Conservation (phyloP, 139 green algal species). For the Mesotaenium endlicherianum region DNA sequence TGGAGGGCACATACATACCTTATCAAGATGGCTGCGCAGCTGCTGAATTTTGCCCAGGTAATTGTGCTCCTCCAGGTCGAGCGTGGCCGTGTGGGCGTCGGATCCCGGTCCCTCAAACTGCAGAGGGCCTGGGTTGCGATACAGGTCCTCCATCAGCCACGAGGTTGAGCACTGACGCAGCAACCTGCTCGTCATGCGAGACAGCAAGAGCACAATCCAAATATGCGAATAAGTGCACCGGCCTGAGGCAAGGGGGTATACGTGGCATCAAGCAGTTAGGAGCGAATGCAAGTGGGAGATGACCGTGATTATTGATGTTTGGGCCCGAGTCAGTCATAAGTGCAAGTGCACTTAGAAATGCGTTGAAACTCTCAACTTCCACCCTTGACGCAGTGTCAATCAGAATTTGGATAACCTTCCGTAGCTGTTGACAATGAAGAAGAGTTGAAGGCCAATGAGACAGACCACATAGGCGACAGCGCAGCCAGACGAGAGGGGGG, state of each 20-base stretch:
- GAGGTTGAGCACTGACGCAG: background rate
- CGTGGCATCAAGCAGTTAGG: background rate
- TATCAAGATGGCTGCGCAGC: background rate
- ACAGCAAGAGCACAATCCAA: background rate
- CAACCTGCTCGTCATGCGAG: constrained; percentile 6
- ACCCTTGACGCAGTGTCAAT: too few relatives aligned
- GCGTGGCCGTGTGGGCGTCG: constrained; percentile 53
- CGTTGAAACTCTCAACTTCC: too few relatives aligned
- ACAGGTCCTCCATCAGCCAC: constrained; percentile 61
- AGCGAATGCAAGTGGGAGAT: background rate
- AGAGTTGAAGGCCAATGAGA: too few relatives aligned
- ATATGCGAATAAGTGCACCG: background rate
- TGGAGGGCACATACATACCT: background rate
- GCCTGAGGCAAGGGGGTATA: background rate
- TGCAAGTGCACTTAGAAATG: background rate
- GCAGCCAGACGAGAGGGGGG: too few relatives aligned
- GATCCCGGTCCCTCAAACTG: constrained; percentile 55
- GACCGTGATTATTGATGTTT: background rate
- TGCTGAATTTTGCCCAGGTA: background rate
- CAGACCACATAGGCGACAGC: too few relatives aligned
- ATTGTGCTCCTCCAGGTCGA: constrained; percentile 33
- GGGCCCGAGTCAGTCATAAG: background rate
- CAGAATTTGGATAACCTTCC: too few relatives aligned
- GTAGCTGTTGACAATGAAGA: too few relatives aligned
- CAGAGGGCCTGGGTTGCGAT: constrained; percentile 60